These are phyloP conservation scores for Penicillium simplicissimum DNA, from an alignment of 495 filamentous ascomycete genomes.

Conservation along the genomic window DNA sequence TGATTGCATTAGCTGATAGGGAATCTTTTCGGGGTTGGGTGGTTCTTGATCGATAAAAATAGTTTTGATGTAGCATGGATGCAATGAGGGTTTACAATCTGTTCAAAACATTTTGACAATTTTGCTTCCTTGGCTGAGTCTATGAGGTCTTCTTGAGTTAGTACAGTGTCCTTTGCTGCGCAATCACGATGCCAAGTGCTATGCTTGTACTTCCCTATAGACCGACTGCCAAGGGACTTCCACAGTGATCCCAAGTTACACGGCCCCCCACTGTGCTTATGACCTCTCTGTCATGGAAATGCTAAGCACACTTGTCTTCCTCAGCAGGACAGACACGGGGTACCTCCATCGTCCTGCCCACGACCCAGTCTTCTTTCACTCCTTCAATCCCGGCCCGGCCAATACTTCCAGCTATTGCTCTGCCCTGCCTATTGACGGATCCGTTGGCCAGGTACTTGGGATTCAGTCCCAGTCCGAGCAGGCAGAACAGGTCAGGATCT, in stretches of 20 bases:
- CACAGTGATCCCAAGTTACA: no score
- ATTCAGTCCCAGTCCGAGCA: background rate
- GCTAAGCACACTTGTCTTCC: no score
- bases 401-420: no score
- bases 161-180: no score
- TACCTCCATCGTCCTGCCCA: background rate
- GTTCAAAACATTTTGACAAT: background rate
- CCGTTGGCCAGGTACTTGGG: background rate
- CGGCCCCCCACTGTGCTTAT: no score
- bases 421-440: background rate
- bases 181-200: no score
- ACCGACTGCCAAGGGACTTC: no score
- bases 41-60: background rate
- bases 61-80: background rate
- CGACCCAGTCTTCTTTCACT: background rate
- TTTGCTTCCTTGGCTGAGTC: background rate
- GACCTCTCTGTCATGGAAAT: no score
- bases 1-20: background rate
- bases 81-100: background rate
- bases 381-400: background rate
- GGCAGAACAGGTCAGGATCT: background rate
- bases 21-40: background rate
- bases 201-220: no score
- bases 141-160: no score
- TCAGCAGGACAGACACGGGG: no score